A percentile compares a stretch with the other conserved stretches of the same genome.
Evolutionary conservation across 176 grass and related monocot species (phyloP).

Genomic region (Eleusine coracana): DNA sequence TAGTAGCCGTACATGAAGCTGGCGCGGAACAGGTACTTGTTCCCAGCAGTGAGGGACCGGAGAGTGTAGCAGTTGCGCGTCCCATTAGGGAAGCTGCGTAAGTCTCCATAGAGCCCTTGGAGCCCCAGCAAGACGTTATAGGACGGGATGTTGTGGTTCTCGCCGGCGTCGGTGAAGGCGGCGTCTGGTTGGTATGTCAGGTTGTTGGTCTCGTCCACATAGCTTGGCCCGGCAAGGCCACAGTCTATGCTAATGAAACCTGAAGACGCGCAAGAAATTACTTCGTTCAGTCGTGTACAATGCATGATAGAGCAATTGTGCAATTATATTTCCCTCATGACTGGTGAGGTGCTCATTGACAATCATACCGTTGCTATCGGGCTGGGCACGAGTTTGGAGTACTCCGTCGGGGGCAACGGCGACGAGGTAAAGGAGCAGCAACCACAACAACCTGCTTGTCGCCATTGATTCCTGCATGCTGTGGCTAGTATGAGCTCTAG

Average conservation of each 20-base stretch:
- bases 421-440: slow-evolving; percentile 16
- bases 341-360: neutral
- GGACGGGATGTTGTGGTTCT: slow-evolving; percentile 44
- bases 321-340: too few relatives aligned
- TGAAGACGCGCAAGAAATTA: neutral
- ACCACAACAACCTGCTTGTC: neutral
- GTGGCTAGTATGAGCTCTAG: too few relatives aligned
- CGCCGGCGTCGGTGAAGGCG: slow-evolving; percentile 52
- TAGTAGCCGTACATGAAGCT: slow-evolving; percentile 63
- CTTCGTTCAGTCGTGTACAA: neutral
- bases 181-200: slow-evolving; percentile 40
- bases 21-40: slow-evolving; percentile 55
- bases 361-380: slow-evolving; percentile 43
- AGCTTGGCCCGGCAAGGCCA: slow-evolving; percentile 36
- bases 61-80: slow-evolving; percentile 57
- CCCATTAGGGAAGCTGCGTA: slow-evolving; percentile 53
- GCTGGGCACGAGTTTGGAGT: slow-evolving; percentile 32
- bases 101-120: neutral
- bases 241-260: slow-evolving; percentile 74
- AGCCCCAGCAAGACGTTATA: neutral
- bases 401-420: neutral
- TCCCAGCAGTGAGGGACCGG: slow-evolving; percentile 19
- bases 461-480: too few relatives aligned
- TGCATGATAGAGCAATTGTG: too few relatives aligned
- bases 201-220: slow-evolving; percentile 38